Evolutionary conservation across 1,284 basidiomycete genomes (phyloP), one percentile per base, ranked within the genome.

Genomic region (Ganoderma sinense): DNA sequence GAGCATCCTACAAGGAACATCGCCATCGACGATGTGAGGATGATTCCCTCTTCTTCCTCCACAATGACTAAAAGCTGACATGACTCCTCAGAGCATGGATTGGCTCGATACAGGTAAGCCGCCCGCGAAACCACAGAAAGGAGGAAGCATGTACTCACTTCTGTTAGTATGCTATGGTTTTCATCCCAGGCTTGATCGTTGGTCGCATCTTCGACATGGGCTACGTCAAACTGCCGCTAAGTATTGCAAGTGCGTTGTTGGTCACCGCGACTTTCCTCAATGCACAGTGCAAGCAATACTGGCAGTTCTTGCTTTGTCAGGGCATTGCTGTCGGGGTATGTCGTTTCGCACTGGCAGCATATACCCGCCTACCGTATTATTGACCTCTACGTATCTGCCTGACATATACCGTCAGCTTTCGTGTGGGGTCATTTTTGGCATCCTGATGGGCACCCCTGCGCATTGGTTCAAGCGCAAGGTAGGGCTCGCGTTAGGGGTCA

Each of bases 61-160:
- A 31, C 56, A 60, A 45, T 26, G 36, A 16, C 29, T 56, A 23
- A 43, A 41, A 20, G 48, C 40, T 41, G 23, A 45, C 43, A 48
- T 41, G 5, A 16, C 13, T 13, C 41, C 41, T 68, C 36, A 92
- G 90, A 55, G 86, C 91, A n/a, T 94, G 92, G 92, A 92, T 94
- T 69, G 92, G 92, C 2, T 92, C 91, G 0, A 81, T 92, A 67
- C 90, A 93, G 80, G 89, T 86, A 64, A 23, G 78, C 66, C 51
- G 33, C n/a, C 33, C n/a, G 8, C 6, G 31, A 36, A 41, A 16
- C 4, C 40, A 10, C 48, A 33, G 23, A 14, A 41, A 23, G 16
- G 41, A 13, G 10, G 41, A 10, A 51, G 40, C n/a, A n/a, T 43
- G 36, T 18, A 45, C 58, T 72, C 26, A 73, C n/a, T 4, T n/a